Percentiles rank a stretch among this genome's conserved stretches.
These are phyloP conservation scores for Pyrus pyrifolia DNA, from an alignment of 306 rosid genomes.

Conservation along the genomic window DNA sequence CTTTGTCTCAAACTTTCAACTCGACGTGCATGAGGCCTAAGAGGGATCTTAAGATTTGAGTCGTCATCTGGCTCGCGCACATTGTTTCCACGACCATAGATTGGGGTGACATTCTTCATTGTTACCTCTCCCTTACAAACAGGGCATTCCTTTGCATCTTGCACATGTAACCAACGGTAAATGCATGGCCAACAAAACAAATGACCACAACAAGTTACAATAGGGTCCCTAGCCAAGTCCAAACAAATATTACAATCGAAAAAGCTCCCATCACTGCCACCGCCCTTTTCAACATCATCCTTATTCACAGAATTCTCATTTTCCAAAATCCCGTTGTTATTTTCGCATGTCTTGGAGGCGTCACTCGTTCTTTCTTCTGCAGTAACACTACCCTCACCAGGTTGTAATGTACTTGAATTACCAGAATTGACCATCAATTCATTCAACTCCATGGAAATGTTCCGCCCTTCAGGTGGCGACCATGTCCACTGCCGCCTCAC, in stretches of 20 bases:
- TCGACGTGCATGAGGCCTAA: constrained; percentile 74
- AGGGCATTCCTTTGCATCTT: constrained; percentile 86
- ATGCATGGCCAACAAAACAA: constrained; percentile 92
- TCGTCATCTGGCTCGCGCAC: constrained; percentile 51
- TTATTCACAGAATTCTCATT: constrained; percentile 50
- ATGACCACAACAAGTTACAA: constrained; percentile 96
- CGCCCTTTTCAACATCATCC: constrained; percentile 59
- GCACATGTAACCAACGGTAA: constrained; percentile 76
- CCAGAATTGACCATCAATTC: constrained; percentile 59
- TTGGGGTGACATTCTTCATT: constrained; percentile 64
- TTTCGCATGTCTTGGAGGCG: constrained; percentile 62
- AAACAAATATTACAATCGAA: constrained; percentile 94
- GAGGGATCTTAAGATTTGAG: constrained; percentile 60
- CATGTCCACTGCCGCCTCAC: constrained; percentile 65
- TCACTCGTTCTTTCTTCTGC: constrained; percentile 60
- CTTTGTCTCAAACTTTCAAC: constrained; percentile 92
- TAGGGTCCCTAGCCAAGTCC: constrained; percentile 84
- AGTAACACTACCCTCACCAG: constrained; percentile 86
- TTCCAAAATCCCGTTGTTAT: constrained; percentile 42
- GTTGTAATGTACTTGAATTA: constrained; percentile 46
- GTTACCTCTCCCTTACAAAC: constrained; percentile 96
- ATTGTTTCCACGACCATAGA: constrained; percentile 75
- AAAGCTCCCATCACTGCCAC: constrained; percentile 68
- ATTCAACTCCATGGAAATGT: constrained; percentile 52
- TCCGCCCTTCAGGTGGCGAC: constrained; percentile 33